phyloP scores from a whole-genome alignment of 768 basidiomycete species.

The Termitomyces sp. region DNA sequence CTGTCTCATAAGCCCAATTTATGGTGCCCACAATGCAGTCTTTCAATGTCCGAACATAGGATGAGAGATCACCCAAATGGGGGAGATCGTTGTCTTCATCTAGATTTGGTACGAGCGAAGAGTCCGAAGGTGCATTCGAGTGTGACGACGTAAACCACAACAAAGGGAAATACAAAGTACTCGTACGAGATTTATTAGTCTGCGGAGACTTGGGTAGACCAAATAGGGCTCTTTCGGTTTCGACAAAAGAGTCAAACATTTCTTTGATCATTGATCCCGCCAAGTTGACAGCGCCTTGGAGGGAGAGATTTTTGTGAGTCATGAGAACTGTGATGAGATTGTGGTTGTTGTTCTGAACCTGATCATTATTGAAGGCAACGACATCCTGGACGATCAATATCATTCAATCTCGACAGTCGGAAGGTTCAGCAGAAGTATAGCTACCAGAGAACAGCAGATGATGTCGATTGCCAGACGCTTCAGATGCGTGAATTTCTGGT shows the following conservation, averaged over 20 bases:
- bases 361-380: constrained; percentile 45
- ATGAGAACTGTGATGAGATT: constrained; percentile 51
- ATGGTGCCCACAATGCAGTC: constrained; percentile 53
- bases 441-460: constrained; percentile 49
- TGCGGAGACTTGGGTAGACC: constrained; percentile 13
- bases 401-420: constrained; percentile 3
- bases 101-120: constrained; percentile 1
- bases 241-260: constrained; percentile 29
- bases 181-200: constrained; percentile 9
- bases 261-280: constrained; percentile 34
- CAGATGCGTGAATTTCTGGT: constrained; percentile 26
- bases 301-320: constrained; percentile 32
- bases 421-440: constrained; percentile 10
- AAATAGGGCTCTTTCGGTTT: constrained; percentile 19
- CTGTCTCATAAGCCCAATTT: constrained; percentile 64
- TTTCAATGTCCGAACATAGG: constrained; percentile 45
- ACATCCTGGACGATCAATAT: constrained; percentile 44
- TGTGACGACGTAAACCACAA: constrained; percentile 12
- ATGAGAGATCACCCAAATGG: constrained; percentile 11
- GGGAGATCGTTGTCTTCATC: constrained; percentile 11
- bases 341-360: constrained; percentile 26
- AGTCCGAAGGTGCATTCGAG: constrained; percentile 1
- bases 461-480: constrained; percentile 41
- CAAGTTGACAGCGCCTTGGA: constrained; percentile 45
- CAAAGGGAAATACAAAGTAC: constrained; percentile 13